These are phyloP conservation scores for Caryopteris hybrid DNA, from an alignment of 305 asterid genomes.

Conservation along the genomic window DNA sequence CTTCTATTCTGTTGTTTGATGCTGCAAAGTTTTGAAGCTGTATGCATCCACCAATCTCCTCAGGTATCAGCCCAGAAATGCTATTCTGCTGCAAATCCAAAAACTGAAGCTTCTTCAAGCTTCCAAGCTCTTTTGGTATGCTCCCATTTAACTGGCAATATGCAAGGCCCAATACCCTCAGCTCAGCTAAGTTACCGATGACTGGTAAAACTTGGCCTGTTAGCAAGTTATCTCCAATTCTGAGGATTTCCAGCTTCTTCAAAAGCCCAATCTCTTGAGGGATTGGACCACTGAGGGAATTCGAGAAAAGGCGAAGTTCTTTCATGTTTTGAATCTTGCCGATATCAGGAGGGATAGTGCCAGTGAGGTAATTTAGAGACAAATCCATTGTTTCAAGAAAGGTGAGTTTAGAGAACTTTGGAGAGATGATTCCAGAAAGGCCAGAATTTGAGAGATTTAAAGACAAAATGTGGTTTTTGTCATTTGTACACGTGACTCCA, in stretches of 20 bases:
- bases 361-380: slow-evolving; percentile 55
- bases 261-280: slow-evolving; percentile 55
- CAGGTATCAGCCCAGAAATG: slow-evolving; percentile 56
- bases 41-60: slow-evolving; percentile 50
- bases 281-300: slow-evolving; percentile 45
- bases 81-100: slow-evolving; percentile 63
- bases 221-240: slow-evolving; percentile 72
- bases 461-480: slow-evolving; percentile 36
- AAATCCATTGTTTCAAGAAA: slow-evolving; percentile 62
- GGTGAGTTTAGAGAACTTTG: slow-evolving; percentile 45
- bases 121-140: slow-evolving; percentile 63
- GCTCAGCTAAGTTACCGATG: slow-evolving; percentile 55
- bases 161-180: slow-evolving; percentile 60
- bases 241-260: slow-evolving; percentile 57
- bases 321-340: slow-evolving; percentile 50
- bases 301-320: slow-evolving; percentile 62
- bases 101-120: slow-evolving; percentile 43
- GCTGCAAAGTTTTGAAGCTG: slow-evolving; percentile 60
- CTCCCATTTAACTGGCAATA: slow-evolving; percentile 70
- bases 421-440: slow-evolving; percentile 50
- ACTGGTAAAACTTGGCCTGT: slow-evolving; percentile 40
- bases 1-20: slow-evolving; percentile 58
- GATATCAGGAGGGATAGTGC: slow-evolving; percentile 56
- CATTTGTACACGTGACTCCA: slow-evolving; percentile 67
- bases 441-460: slow-evolving; percentile 63